A percentile compares a stretch with the other conserved stretches of the same genome.
phyloP scores from a whole-genome alignment of 129 eudicot genomes.

The Pseudognaphalium luteoalbum region DNA sequence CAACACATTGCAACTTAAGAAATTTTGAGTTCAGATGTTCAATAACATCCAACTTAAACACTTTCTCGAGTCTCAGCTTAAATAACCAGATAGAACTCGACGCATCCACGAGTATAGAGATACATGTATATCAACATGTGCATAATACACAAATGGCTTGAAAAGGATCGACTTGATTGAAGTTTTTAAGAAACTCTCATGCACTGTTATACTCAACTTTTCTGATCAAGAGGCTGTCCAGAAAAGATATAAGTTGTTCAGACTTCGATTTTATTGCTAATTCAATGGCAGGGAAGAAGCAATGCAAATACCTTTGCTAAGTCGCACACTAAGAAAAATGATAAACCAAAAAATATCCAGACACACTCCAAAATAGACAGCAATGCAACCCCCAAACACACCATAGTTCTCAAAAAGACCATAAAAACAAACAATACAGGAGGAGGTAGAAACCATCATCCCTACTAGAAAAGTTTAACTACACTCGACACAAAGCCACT shows the following conservation, averaged over 20 bases:
- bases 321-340: background rate
- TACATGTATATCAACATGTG: too few relatives aligned
- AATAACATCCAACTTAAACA: too few relatives aligned
- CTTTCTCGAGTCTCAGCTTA: too few relatives aligned
- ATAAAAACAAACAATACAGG: conserved; percentile 15
- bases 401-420: conserved; percentile 2
- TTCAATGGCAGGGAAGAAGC: background rate
- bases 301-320: background rate
- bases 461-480: conserved; percentile 3
- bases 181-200: background rate
- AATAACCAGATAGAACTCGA: too few relatives aligned
- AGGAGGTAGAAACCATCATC: conserved; percentile 14
- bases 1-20: too few relatives aligned
- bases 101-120: too few relatives aligned
- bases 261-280: background rate
- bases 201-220: background rate
- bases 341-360: conserved; percentile 6
- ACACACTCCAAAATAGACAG: conserved; percentile 27
- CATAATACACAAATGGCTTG: too few relatives aligned
- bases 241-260: background rate
- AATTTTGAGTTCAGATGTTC: too few relatives aligned
- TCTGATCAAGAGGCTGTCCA: background rate
- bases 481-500: conserved; percentile 41
- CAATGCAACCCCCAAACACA: conserved; percentile 35
- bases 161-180: too few relatives aligned